Conservation (phyloP, 1,139 yeast species). For the Petasospora fabianii region DNA sequence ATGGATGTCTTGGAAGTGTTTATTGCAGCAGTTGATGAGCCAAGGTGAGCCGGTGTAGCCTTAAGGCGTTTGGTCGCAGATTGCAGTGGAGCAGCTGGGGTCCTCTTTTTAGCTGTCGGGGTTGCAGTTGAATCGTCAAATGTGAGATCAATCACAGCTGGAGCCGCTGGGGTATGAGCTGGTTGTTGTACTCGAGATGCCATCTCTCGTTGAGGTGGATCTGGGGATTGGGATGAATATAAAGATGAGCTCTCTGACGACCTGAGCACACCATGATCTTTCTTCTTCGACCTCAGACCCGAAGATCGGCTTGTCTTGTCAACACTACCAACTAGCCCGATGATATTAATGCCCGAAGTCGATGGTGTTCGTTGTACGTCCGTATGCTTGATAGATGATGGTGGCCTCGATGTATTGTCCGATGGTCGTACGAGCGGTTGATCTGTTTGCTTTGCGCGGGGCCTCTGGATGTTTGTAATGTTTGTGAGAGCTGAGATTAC, state of each 20-base stretch:
- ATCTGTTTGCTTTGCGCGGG: too few relatives aligned
- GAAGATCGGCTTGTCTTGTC: constrained; percentile 17
- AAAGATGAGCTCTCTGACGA: constrained; percentile 13
- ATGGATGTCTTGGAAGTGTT: not conserved
- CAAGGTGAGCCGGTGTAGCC: too few relatives aligned
- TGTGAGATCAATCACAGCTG: constrained; percentile 26
- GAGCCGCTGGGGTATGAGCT: constrained; percentile 5
- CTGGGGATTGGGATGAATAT: constrained; percentile 17
- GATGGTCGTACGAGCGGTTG: too few relatives aligned
- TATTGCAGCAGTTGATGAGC: not conserved
- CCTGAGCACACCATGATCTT: constrained; percentile 14
- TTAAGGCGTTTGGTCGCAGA: too few relatives aligned
- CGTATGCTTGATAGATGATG: not conserved
- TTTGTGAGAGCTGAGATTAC: constrained; percentile 2
- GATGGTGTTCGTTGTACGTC: constrained; percentile 2
- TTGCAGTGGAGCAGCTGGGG: too few relatives aligned
- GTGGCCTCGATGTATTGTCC: too few relatives aligned
- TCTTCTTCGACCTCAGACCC: constrained; percentile 21
- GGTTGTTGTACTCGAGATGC: not conserved
- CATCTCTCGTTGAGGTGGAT: constrained; percentile 4
- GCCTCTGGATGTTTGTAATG: constrained; percentile 10
- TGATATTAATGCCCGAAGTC: constrained; percentile 10
- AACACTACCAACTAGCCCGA: constrained; percentile 18
- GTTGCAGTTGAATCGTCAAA: constrained; percentile 22
- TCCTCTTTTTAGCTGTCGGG: constrained; percentile 8